Evolutionary conservation across 1,284 basidiomycete genomes (phyloP), one percentile per base, ranked within the genome.

Genomic region (Leccinum fallax): DNA sequence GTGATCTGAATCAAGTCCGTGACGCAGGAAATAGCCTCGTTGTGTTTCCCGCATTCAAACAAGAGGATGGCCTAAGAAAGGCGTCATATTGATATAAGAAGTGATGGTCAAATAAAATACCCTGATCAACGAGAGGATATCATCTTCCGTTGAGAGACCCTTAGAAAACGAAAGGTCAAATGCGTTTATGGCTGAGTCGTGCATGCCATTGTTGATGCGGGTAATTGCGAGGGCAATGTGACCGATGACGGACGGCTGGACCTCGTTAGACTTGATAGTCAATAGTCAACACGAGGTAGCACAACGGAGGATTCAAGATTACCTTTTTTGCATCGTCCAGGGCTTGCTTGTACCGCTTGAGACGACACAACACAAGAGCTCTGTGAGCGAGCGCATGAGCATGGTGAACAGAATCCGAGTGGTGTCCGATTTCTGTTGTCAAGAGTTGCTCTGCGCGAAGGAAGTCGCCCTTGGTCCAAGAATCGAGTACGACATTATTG

Each of bases 101-200:
- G 19, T 2, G 53, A 21, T 6, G 4, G 7, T 10, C 2, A 54
- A 7, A n/a, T 32, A 28, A 10, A 19, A 36, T 54, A 59, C 59
- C 51, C 26, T 61, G 46, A 59, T 32, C 15, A 59, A 58, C 19
- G 32, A n/a, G 10, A 59, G 36, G 43, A 43, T n/a, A 16, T 26
- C 26, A 5, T 21, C 61, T 40, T 61, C 59, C 8, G 9, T 19
- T 1, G 49, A 9, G 9, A 19, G 9, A 51, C 49, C 13, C 3
- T 46, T 21, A 28, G 11, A 24, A 28, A 63, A 60, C 21, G n/a
- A 56, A 8, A 54, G 34, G 19, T 62, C 61, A 26, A 62, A 62
- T 6, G 9, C 26, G 7, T 30, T 34, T 13, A 53, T 24, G 5
- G 28, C 55, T 4, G 10, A 40, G 7, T 55, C 62, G 5, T 43